Conservation (phyloP, 164 flowering plant species). For the Platanus orientalis region DNA sequence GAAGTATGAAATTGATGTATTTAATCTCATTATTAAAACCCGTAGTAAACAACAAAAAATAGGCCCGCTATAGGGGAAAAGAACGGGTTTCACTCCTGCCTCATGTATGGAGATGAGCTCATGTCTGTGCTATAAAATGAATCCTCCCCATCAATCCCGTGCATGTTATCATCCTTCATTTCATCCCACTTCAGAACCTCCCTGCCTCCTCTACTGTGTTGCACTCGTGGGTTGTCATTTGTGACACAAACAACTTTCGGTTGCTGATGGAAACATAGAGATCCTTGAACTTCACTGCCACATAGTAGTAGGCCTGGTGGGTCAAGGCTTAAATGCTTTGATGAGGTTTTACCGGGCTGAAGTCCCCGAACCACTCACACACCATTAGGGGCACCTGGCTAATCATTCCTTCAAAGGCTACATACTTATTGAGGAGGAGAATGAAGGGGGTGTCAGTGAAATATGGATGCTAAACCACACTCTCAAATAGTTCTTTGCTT, state of each 20-base stretch:
- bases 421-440: slow-evolving; percentile 84
- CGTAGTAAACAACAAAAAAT: too few species aligned
- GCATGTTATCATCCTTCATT: slow-evolving; percentile 74
- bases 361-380: slow-evolving; percentile 94
- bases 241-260: slow-evolving; percentile 86
- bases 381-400: slow-evolving; percentile 43
- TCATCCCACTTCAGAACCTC: slow-evolving; percentile 98
- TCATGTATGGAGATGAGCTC: slow-evolving; percentile 75
- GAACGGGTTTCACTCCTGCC: slow-evolving; percentile 50
- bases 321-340: slow-evolving; percentile 69
- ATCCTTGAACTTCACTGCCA: slow-evolving; percentile 95
- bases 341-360: slow-evolving; percentile 68
- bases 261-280: slow-evolving; percentile 71
- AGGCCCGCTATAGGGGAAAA: too few species aligned
- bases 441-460: slow-evolving; percentile 86
- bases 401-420: slow-evolving; percentile 86
- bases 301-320: slow-evolving; percentile 83
- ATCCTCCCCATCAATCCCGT: slow-evolving; percentile 58
- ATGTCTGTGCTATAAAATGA: slow-evolving; percentile 89
- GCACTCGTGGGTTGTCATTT: slow-evolving; percentile 75
- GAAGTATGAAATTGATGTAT: too few species aligned
- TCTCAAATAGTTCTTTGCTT: slow-evolving; percentile 81
- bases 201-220: slow-evolving; percentile 77
- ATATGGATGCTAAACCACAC: slow-evolving; percentile 78
- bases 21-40: too few species aligned